phyloP scores from a whole-genome alignment of 2,329 filamentous ascomycete genomes.

The Nannizzia gypsea region DNA sequence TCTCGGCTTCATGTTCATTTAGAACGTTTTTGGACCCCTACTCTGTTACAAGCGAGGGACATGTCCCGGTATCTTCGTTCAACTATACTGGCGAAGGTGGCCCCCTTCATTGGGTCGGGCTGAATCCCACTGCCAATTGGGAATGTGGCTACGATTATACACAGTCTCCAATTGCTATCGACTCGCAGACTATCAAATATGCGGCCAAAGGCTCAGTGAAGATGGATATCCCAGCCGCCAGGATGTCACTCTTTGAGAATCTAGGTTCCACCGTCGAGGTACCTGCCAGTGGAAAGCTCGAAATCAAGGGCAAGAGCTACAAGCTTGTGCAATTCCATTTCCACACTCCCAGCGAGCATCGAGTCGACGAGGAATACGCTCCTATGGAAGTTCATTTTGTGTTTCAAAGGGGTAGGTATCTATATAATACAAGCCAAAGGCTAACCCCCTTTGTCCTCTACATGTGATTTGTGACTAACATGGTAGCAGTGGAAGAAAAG shows the following conservation, averaged over 20 bases:
- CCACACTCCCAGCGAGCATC: constrained; percentile 50
- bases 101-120: neutral
- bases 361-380: constrained; percentile 37
- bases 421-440: no score
- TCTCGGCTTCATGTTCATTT: neutral
- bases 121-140: neutral
- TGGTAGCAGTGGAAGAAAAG: neutral
- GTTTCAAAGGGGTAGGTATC: constrained; percentile 26
- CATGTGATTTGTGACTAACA: neutral
- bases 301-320: constrained; percentile 31
- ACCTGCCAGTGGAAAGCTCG: constrained; percentile 41
- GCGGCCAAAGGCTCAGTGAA: neutral
- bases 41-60: neutral
- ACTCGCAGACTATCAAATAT: neutral
- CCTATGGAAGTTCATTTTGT: constrained; percentile 50
- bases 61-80: neutral
- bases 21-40: neutral
- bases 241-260: constrained; percentile 33
- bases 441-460: no score
- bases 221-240: neutral
- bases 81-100: neutral
- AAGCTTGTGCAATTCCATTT: constrained; percentile 47
- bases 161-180: neutral
- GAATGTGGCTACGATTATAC: neutral
- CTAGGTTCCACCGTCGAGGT: constrained; percentile 39